A percentile compares a stretch with the other conserved stretches of the same genome.
These are phyloP conservation scores for Lotus japonicus DNA, from an alignment of 306 rosid species.

Conservation along the genomic window DNA sequence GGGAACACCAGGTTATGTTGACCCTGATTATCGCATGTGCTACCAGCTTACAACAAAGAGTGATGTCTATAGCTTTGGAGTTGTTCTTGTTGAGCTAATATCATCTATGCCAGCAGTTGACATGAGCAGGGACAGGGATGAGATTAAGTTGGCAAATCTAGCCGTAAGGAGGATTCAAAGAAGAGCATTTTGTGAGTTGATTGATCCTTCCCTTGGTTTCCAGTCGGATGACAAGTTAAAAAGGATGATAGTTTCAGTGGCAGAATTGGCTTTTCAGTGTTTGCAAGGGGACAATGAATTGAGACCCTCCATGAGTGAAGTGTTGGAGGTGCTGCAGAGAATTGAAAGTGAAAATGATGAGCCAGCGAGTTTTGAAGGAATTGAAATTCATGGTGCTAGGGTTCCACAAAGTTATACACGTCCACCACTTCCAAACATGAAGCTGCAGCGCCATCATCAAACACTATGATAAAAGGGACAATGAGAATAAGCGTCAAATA, in stretches of 20 bases:
- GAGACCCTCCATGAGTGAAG: background rate
- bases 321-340: slow-evolving; percentile 13
- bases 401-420: background rate
- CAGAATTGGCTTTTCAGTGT: too few relatives aligned
- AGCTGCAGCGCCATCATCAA: slow-evolving; percentile 16
- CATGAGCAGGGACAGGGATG: too few relatives aligned
- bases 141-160: too few relatives aligned
- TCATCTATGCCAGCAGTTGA: too few relatives aligned
- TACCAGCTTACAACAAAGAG: slow-evolving; percentile 28
- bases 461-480: slow-evolving; percentile 31
- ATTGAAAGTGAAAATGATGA: slow-evolving; percentile 12
- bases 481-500: slow-evolving; percentile 21
- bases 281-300: too few relatives aligned
- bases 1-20: slow-evolving; percentile 65
- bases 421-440: slow-evolving; percentile 16
- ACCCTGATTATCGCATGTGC: slow-evolving; percentile 54
- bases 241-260: too few relatives aligned
- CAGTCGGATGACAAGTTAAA: background rate
- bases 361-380: background rate
- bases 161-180: background rate
- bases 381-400: background rate
- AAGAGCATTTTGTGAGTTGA: too few relatives aligned
- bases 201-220: too few relatives aligned
- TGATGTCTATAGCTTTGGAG: slow-evolving; percentile 29
- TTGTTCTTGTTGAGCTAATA: too few relatives aligned